A percentile compares a stretch with the other conserved stretches of the same genome.
Evolutionary conservation across 345 rosid genomes (phyloP).

Genomic region (Lepidium sativum): DNA sequence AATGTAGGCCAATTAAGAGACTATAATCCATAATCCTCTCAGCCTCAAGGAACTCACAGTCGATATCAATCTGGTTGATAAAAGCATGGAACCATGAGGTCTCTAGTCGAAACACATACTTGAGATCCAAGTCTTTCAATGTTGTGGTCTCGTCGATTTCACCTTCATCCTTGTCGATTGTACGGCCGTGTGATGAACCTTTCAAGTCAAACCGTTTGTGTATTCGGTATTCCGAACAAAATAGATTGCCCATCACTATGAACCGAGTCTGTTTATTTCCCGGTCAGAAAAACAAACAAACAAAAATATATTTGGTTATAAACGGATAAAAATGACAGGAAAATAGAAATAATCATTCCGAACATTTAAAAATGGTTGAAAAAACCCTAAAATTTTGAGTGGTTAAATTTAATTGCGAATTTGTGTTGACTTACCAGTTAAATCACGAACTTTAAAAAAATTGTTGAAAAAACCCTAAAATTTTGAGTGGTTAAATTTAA

Average conservation of each 20-base stretch:
- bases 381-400: no score
- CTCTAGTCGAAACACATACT: slow-evolving; percentile 45
- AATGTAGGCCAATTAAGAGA: slow-evolving; percentile 64
- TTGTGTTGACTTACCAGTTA: no score
- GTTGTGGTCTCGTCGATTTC: slow-evolving; percentile 59
- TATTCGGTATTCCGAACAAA: slow-evolving; percentile 54
- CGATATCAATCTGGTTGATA: slow-evolving; percentile 53
- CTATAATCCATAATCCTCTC: slow-evolving; percentile 70
- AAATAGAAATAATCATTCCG: no score
- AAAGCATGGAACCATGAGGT: slow-evolving; percentile 52
- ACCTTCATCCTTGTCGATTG: slow-evolving; percentile 41
- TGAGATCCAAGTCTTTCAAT: slow-evolving; percentile 70
- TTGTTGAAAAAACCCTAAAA: no score
- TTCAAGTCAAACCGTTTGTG: slow-evolving; percentile 63
- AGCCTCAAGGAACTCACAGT: slow-evolving; percentile 61
- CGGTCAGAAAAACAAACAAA: neutral
- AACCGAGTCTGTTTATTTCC: slow-evolving; percentile 42
- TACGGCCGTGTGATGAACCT: slow-evolving; percentile 71
- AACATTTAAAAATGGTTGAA: no score
- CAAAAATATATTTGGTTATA: neutral
- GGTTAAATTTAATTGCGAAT: no score
- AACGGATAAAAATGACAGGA: no score
- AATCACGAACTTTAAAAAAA: no score
- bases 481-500: no score
- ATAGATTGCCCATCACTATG: slow-evolving; percentile 60